Percentiles rank a stretch among this genome's conserved stretches.
These are phyloP conservation scores for Helminthosporium solani DNA, from an alignment of 2,329 filamentous ascomycete species.

Conservation along the genomic window DNA sequence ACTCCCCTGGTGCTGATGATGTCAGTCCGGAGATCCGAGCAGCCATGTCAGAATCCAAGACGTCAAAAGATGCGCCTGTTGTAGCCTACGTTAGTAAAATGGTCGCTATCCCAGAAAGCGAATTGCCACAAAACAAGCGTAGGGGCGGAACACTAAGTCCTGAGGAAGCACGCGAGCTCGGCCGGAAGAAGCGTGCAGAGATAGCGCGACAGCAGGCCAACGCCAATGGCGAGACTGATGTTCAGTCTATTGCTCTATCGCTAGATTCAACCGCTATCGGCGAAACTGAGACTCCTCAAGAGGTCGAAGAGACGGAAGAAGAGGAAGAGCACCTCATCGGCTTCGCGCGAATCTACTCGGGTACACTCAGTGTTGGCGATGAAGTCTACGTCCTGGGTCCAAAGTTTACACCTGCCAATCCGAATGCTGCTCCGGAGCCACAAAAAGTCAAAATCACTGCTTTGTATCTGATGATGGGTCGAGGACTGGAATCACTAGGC, in stretches of 20 bases:
- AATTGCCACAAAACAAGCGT: conserved; percentile 83
- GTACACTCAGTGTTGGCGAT: conserved; percentile 84
- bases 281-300: conserved; percentile 38
- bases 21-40: conserved; percentile 69
- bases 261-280: conserved; percentile 61
- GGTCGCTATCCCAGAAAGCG: conserved; percentile 91
- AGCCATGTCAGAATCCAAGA: conserved; percentile 82
- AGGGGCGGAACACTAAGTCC: conserved; percentile 68
- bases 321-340: conserved; percentile 90
- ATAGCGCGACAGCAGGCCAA: conserved; percentile 76
- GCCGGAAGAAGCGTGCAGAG: conserved; percentile 83
- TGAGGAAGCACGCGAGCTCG: conserved; percentile 87
- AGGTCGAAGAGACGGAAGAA: conserved; percentile 55
- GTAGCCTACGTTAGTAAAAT: conserved; percentile 98
- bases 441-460: conserved; percentile 82
- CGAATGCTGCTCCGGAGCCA: conserved; percentile 70
- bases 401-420: conserved; percentile 83
- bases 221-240: conserved; percentile 43
- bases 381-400: conserved; percentile 87
- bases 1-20: conserved; percentile 72
- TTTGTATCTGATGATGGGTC: conserved; percentile 94
- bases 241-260: conserved; percentile 58
- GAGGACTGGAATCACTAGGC: conserved; percentile 76
- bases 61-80: conserved; percentile 68
- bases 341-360: conserved; percentile 91